Evolutionary conservation across 176 grass and related monocot genomes (phyloP).

Genomic region (Lolium multiflorum): DNA sequence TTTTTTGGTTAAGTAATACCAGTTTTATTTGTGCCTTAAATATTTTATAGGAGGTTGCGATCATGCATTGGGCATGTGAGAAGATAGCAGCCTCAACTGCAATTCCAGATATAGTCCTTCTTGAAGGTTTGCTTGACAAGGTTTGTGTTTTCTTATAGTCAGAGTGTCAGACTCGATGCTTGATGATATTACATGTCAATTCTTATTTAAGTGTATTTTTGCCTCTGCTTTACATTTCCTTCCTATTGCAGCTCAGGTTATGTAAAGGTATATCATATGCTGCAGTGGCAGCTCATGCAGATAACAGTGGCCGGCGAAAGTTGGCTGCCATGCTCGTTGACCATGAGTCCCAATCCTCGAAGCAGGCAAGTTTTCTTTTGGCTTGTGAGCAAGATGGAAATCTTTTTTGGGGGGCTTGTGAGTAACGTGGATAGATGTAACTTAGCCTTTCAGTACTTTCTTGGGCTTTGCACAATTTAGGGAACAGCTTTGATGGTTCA

Average conservation of each 20-base stretch:
- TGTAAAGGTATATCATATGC: conserved; percentile 99
- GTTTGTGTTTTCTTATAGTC: conserved; percentile 56
- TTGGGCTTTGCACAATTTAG: conserved; percentile 15
- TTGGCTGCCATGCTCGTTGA: conserved; percentile 93
- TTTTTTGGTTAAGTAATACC: conserved; percentile 34
- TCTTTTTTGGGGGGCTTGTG: conserved; percentile 2
- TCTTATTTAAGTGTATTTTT: neutral
- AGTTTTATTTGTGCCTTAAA: conserved; percentile 49
- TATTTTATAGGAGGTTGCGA: conserved; percentile 85
- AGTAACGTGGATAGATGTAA: conserved; percentile 18
- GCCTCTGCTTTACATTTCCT: conserved; percentile 33
- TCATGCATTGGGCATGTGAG: conserved; percentile 98
- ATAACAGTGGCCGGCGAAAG: conserved; percentile 77
- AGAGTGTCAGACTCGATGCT: conserved; percentile 21
- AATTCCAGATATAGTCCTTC: conserved; percentile 78
- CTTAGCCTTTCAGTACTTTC: conserved; percentile 17
- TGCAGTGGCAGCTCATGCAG: conserved; percentile 96
- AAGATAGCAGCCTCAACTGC: conserved; percentile 90
- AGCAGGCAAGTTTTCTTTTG: conserved; percentile 75
- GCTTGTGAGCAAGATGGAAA: conserved; percentile 1
- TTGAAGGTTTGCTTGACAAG: conserved; percentile 96
- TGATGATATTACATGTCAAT: conserved; percentile 31
- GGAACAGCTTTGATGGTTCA: conserved; percentile 19
- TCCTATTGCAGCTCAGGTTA: conserved; percentile 82
- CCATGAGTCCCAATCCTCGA: conserved; percentile 86